Evolutionary conservation across 169 alveolate species (phyloP).

Genomic region (Eimeria brunetti): DNA sequence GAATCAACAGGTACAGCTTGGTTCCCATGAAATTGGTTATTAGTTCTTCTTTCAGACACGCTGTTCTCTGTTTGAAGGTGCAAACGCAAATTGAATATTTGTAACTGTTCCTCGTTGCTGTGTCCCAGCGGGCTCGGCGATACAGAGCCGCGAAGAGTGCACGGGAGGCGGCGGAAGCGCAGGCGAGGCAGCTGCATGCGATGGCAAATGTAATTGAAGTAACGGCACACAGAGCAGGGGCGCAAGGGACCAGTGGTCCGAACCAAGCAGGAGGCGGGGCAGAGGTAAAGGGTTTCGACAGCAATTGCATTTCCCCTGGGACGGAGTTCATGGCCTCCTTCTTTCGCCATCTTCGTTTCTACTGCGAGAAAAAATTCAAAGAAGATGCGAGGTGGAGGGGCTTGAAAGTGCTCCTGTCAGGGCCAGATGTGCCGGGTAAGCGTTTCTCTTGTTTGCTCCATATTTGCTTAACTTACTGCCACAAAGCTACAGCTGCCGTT

Average conservation of each 20-base stretch:
- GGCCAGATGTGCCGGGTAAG: constrained; percentile 88
- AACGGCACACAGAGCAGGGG: not conserved
- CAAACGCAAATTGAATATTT: not conserved
- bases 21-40: not conserved
- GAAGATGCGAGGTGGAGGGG: constrained; percentile 94
- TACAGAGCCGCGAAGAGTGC: constrained; percentile 80
- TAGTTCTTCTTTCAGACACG: not conserved
- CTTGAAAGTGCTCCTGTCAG: constrained; percentile 97
- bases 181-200: constrained; percentile 45
- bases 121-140: constrained; percentile 78
- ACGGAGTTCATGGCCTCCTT: constrained; percentile 98
- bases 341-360: constrained; percentile 88
- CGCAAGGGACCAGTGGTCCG: not conserved
- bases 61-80: not conserved
- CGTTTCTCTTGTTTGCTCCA: not conserved
- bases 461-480: not conserved
- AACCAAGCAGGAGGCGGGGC: not conserved
- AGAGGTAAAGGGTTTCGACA: constrained; percentile 91
- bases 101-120: constrained; percentile 1
- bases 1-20: constrained; percentile 94
- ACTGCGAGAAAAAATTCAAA: constrained; percentile 93
- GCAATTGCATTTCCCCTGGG: constrained; percentile 99
- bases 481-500: not conserved
- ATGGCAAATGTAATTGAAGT: constrained; percentile 13
- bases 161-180: constrained; percentile 46